Conservation (phyloP, 139 green algal species). For the Bryopsis sp. region DNA sequence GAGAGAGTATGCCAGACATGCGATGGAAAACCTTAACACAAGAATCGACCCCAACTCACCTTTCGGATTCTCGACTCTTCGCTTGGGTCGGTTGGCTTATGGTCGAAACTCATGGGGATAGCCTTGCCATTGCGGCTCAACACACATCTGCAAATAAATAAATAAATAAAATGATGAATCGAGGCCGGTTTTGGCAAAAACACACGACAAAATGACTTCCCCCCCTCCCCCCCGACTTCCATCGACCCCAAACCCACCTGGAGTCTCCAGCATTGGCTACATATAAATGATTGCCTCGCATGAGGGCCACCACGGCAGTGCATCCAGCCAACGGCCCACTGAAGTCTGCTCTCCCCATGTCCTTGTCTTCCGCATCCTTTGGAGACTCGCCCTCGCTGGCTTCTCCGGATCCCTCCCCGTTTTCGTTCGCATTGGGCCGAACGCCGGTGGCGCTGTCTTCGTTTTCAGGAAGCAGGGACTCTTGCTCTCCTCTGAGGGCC, state of each 20-base stretch:
- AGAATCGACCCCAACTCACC: conserved; percentile 14
- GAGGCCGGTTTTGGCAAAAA: background rate
- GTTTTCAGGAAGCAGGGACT: background rate
- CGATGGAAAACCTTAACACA: no score
- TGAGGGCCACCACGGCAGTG: conserved; percentile 79
- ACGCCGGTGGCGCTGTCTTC: background rate
- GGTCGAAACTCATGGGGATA: conserved; percentile 43
- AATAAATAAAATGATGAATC: conserved; percentile 9
- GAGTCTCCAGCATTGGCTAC: conserved; percentile 89
- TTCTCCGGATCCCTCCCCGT: background rate
- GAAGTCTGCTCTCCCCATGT: no score
- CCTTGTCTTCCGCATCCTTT: no score
- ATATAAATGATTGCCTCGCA: conserved; percentile 45
- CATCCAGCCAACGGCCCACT: conserved; percentile 43
- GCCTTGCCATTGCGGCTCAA: conserved; percentile 32
- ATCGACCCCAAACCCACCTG: no score
- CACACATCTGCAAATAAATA: conserved; percentile 30
- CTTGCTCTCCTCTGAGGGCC: no score
- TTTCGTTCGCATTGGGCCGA: background rate
- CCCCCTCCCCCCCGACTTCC: no score
- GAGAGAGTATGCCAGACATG: no score
- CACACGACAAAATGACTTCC: background rate
- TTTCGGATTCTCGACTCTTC: conserved; percentile 48
- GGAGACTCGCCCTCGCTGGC: no score
- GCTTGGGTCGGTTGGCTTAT: conserved; percentile 49